Base-by-base conservation (phyloP, 2,329 filamentous ascomycete genomes). In the Cladosporium sp. region DNA sequence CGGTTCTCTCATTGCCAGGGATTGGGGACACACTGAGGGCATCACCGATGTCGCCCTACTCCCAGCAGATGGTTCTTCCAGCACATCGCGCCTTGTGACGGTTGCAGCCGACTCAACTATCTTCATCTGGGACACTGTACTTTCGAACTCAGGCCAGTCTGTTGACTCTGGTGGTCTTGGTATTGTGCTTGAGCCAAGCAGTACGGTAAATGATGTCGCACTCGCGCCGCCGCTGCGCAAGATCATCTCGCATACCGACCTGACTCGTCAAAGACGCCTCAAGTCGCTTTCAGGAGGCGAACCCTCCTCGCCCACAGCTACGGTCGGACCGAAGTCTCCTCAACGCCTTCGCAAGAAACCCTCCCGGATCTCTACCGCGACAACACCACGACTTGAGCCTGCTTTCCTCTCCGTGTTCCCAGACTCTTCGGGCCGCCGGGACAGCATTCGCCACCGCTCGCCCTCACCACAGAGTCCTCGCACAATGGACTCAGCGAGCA, bases 1-100 rank as follows among this genome's bases (percentile, higher is more conserved):
- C 40, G 92, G 93, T 8, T 76, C 78, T 1, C 87, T 99, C 58
- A 75, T 97, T 25, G 89, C 91, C 51, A 85, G 91, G 39, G 94
- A 97, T 74, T 97, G 91, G 84, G 94, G 94, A 1, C 94, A 99
- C 65, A 96, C 92, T 0, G 92, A 97, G 69, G 89, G 92, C 8
- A 91, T 99, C 62, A 96, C 90, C 52, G 92, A 92, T 60, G 85
- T 95, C 17, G 83, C 88, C 3, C 75, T 97, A 17, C 71, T 93
- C 2, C 54, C 58, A 40, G 45, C 59, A n/a, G 64, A 68, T 39
- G 60, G 60, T 10, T 48, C 59, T 10, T 83, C 88, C 56, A 64
- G 61, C 15, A 36, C 32, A 25, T 67, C 52, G 60, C 72, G 7
- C 68, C 67, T 80, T 2, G 74, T 80, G 15, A 80, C 77, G 1